Conservation (phyloP, 1,284 basidiomycete species). For the Moniliophthora roreri region DNA sequence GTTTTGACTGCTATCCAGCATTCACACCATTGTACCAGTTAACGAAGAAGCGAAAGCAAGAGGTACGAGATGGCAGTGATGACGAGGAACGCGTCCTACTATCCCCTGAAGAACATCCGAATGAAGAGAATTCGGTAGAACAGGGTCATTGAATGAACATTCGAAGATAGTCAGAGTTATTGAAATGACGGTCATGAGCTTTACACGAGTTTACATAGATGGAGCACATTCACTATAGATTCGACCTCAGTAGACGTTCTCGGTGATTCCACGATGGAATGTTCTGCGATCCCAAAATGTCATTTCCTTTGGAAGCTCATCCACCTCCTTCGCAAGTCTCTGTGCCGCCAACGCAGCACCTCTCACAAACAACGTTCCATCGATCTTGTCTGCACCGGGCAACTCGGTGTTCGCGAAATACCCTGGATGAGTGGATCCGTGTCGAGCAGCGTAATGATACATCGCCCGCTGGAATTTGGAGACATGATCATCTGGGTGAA, state of each 20-base stretch:
- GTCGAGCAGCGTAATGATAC: constrained; percentile 44
- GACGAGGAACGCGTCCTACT: too few species aligned
- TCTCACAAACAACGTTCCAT: background rate
- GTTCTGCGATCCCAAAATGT: constrained; percentile 1
- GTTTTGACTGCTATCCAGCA: too few species aligned
- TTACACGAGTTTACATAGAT: too few species aligned
- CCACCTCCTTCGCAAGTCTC: background rate
- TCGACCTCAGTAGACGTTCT: background rate
- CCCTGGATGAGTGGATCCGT: constrained; percentile 30
- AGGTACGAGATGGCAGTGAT: too few species aligned
- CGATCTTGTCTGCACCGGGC: background rate
- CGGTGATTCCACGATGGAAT: background rate
- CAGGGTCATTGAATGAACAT: too few species aligned
- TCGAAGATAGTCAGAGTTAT: too few species aligned
- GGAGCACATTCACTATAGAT: too few species aligned
- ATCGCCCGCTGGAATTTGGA: constrained; percentile 57
- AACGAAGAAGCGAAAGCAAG: too few species aligned
- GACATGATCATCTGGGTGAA: constrained; percentile 59
- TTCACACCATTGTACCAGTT: too few species aligned
- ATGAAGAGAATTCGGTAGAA: too few species aligned
- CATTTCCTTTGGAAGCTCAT: background rate
- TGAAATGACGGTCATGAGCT: too few species aligned
- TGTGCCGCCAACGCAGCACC: background rate
- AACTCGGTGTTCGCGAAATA: background rate
- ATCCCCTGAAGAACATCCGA: too few species aligned